Evolutionary conservation across 345 rosid genomes (phyloP), one percentile per base, ranked within the genome.

Genomic region (Acer saccharum): DNA sequence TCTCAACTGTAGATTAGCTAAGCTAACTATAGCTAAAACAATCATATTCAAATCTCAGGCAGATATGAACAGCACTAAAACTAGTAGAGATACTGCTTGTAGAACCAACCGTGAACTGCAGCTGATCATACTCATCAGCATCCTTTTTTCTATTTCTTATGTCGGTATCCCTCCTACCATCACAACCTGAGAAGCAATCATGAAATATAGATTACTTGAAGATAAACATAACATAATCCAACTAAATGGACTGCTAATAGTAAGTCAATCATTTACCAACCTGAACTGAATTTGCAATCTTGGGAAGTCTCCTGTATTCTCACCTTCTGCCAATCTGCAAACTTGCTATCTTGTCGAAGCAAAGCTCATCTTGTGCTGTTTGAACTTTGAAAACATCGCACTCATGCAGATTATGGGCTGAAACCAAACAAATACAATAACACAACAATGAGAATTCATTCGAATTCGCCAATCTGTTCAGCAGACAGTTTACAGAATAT

Each of bases 291-390:
- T 92, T 96, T 29, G 98, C 98, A 21, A 96, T 95, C 99, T 83
- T 91, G 88, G 9, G 99, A 94, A 71, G 97, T 92, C 89, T 96
- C 98, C 83, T 96, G 99, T 97, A 96, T 86, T 80, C 99, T 89
- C 62, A 91, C 98, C 84, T 98, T 92, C 83, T 96, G 99, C 98
- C 99, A 92, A 80, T 96, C 99, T 3, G 98, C 90, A 82, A 96
- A 96, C 81, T 91, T 96, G 76, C 99, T 94, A 83, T 96, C 99
- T 78, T 92, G 98, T 76, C 97, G 83, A 78, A 96, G 98, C 79
- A 96, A 71, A 29, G 92, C 98, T 97, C 98, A 96, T 76, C 78
- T 91, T 25, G 72, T 75, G 84, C 89, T 88, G 64, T 92, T 96
- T 32, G 76, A 13, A 85, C 97, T 92, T 96, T 32, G 76, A 13